Evolutionary conservation across 495 filamentous ascomycete genomes (phyloP).

Genomic region (Aspergillus incahuasiensis): DNA sequence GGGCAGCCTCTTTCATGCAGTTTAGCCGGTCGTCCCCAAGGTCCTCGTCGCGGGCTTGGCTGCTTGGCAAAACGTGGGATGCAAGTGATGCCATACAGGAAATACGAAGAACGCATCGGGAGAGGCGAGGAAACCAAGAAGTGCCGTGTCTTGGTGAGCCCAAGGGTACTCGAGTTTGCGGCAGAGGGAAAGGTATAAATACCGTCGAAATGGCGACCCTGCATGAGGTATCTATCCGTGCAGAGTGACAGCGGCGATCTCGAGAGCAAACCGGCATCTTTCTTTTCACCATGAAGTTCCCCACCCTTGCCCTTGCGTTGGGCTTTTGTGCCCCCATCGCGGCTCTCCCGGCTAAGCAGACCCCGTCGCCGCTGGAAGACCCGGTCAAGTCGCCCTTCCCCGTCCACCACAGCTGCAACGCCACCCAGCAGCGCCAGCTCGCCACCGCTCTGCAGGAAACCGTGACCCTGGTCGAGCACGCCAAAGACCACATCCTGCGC

Average conservation of each 20-base stretch:
- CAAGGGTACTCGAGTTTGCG: not conserved
- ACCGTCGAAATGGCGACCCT: not conserved
- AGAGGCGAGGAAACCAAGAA: not conserved
- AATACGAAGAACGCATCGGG: not conserved
- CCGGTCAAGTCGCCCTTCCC: conserved; percentile 26
- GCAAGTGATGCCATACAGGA: conserved; percentile 2
- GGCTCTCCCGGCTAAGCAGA: not conserved
- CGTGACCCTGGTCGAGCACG: conserved; percentile 43
- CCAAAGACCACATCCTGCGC: conserved; percentile 43
- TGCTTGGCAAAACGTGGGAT: conserved; percentile 5
- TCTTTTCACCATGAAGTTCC: conserved; percentile 10
- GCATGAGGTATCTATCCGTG: conserved; percentile 2
- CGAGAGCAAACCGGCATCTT: not conserved
- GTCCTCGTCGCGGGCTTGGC: conserved; percentile 11
- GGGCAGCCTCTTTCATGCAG: not conserved
- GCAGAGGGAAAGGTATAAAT: conserved; percentile 4
- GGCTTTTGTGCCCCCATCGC: conserved; percentile 3
- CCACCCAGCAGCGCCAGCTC: conserved; percentile 46
- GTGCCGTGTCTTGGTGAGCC: not conserved
- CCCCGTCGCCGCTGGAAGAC: conserved; percentile 7
- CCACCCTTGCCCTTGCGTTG: conserved; percentile 8
- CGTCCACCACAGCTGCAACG: conserved; percentile 55
- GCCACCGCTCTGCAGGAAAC: conserved; percentile 44
- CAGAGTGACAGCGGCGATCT: not conserved
- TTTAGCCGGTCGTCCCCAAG: not conserved